These are phyloP conservation scores for Begonia fuchsioides DNA, from an alignment of 306 rosid genomes.

Conservation along the genomic window DNA sequence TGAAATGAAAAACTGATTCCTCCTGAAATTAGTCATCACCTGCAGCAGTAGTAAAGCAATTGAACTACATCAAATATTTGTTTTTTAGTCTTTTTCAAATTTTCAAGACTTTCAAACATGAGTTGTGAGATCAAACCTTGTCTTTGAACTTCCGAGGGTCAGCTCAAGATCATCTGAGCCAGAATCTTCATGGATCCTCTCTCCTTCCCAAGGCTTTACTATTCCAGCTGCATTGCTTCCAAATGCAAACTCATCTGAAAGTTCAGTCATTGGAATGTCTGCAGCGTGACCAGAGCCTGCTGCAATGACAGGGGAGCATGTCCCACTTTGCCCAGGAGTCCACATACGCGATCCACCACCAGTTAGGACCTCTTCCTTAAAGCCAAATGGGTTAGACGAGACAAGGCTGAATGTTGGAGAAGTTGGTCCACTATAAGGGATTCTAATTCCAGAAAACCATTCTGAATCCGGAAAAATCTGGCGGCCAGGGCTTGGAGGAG, in stretches of 20 bases:
- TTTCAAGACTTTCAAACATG: too few species aligned
- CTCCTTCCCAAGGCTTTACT: conserved; percentile 88
- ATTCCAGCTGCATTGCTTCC: conserved; percentile 51
- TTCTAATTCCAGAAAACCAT: conserved; percentile 64
- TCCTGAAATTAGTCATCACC: too few species aligned
- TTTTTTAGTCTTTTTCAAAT: too few species aligned
- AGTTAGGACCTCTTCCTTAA: conserved; percentile 46
- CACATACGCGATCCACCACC: conserved; percentile 67
- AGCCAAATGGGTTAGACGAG: conserved; percentile 66
- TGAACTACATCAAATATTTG: too few species aligned
- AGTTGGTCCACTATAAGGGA: conserved; percentile 51
- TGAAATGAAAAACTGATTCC: too few species aligned
- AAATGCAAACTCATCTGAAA: conserved; percentile 72
- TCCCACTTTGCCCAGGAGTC: conserved; percentile 89
- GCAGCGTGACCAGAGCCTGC: conserved; percentile 66
- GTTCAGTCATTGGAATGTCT: conserved; percentile 72
- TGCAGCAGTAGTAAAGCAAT: too few species aligned
- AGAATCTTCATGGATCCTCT: conserved; percentile 59
- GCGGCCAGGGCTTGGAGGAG: conserved; percentile 78
- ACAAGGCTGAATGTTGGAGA: conserved; percentile 85
- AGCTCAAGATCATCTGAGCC: conserved; percentile 88
- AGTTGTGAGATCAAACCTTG: conserved; percentile 32
- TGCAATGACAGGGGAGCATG: conserved; percentile 83
- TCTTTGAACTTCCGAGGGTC: conserved; percentile 74
- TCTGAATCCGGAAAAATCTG: conserved; percentile 50